Evolutionary conservation across 2,329 filamentous ascomycete genomes (phyloP).

Genomic region (Myriosclerotinia scirpicola): DNA sequence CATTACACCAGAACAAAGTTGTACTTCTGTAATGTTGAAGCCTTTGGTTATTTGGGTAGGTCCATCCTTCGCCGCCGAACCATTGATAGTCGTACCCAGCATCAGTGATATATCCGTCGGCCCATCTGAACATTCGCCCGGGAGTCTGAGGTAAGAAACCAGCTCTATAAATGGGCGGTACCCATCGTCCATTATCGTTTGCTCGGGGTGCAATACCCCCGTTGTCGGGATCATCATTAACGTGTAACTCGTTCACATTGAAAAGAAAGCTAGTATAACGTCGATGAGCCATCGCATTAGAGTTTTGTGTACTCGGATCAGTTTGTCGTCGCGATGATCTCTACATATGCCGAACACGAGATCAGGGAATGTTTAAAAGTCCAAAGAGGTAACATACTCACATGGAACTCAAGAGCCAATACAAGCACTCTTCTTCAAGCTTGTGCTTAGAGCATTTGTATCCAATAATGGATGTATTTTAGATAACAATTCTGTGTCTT

Average conservation of each 20-base stretch:
- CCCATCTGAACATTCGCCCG: constrained; percentile 35
- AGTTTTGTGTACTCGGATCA: neutral
- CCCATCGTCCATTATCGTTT: constrained; percentile 31
- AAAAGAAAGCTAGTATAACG: constrained; percentile 40
- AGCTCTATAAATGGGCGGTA: constrained; percentile 27
- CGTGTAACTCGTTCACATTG: constrained; percentile 45
- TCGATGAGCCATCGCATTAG: constrained; percentile 11
- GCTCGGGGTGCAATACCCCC: constrained; percentile 25
- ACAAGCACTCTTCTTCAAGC: neutral
- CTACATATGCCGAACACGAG: neutral
- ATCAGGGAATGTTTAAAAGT: neutral
- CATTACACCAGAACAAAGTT: constrained; percentile 33
- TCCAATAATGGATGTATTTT: neutral
- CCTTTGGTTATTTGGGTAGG: neutral
- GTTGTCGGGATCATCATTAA: constrained; percentile 37
- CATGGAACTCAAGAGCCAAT: neutral
- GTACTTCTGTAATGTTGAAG: constrained; percentile 26
- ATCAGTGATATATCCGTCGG: constrained; percentile 25
- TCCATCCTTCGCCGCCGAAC: constrained; percentile 6
- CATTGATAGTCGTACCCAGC: constrained; percentile 25
- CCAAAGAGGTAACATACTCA: neutral
- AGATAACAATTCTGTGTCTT: neutral
- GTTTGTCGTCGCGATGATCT: constrained; percentile 15
- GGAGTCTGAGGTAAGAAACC: constrained; percentile 30
- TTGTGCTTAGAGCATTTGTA: neutral